These are phyloP conservation scores for Globisporangium irregulare DNA, from an alignment of 352 stramenopile species.

Conservation along the genomic window DNA sequence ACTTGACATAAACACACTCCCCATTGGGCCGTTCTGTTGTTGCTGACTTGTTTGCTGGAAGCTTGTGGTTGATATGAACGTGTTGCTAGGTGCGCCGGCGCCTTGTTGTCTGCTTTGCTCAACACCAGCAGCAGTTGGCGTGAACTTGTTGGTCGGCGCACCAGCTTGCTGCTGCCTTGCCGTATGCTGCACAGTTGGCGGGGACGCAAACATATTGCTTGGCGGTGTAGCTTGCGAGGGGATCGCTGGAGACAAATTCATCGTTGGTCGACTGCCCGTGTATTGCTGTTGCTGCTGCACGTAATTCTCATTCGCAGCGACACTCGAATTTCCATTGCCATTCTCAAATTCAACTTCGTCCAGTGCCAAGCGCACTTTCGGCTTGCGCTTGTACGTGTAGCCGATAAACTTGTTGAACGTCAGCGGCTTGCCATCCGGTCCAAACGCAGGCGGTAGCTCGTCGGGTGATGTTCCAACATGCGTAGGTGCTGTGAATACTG, in stretches of 20 bases:
- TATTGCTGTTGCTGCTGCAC: not conserved
- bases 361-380: constrained; percentile 74
- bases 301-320: not conserved
- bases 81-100: not conserved
- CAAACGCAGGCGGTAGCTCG: constrained; percentile 41
- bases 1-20: not conserved
- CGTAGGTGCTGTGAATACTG: constrained; percentile 15
- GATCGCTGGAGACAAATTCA: not conserved
- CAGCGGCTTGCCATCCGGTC: constrained; percentile 73
- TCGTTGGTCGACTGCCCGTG: not conserved
- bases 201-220: not conserved
- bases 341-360: constrained; percentile 71
- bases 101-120: not conserved
- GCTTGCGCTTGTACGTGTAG: constrained; percentile 91
- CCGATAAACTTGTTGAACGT: constrained; percentile 91
- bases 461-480: constrained; percentile 10
- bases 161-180: not conserved
- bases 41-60: not conserved
- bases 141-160: not conserved
- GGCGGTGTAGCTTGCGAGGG: not conserved
- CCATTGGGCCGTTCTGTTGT: not conserved
- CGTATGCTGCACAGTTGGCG: not conserved
- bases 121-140: not conserved
- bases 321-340: constrained; percentile 1
- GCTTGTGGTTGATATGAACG: not conserved